These are phyloP conservation scores for Paracamarosporium sp. DNA, from an alignment of 2,329 filamentous ascomycete genomes.

Conservation along the genomic window DNA sequence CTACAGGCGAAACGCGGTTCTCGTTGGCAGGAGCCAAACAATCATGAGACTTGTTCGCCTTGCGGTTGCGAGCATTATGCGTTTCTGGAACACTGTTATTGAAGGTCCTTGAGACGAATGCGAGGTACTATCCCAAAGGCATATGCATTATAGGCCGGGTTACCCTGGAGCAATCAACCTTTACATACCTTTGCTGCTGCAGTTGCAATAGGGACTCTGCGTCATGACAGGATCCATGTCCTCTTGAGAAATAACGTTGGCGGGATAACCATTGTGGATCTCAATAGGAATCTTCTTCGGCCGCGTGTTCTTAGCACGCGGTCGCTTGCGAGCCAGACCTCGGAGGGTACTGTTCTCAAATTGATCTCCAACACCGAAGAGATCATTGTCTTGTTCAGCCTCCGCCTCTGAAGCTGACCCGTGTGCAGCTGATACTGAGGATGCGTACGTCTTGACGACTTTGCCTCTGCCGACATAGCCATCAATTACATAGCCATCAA, in stretches of 20 bases:
- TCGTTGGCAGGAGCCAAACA: constrained; percentile 18
- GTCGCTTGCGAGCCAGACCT: constrained; percentile 17
- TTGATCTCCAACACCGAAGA: constrained; percentile 28
- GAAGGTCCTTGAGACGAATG: background rate
- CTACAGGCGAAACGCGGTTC: constrained; percentile 1
- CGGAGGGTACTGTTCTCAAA: constrained; percentile 15
- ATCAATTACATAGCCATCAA: constrained; percentile 16
- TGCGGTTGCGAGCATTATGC: constrained; percentile 22
- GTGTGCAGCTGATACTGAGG: constrained; percentile 33
- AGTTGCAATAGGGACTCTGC: constrained; percentile 4
- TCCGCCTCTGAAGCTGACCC: constrained; percentile 34
- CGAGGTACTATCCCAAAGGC: background rate
- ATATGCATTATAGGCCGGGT: no score
- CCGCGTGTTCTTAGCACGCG: constrained; percentile 9
- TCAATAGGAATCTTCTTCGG: constrained; percentile 31
- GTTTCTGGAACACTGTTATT: constrained; percentile 13
- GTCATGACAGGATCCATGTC: constrained; percentile 8
- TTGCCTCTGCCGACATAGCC: constrained; percentile 21
- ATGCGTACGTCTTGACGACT: constrained; percentile 18
- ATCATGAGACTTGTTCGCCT: constrained; percentile 9
- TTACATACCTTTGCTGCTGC: constrained; percentile 20
- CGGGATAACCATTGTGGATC: constrained; percentile 16
- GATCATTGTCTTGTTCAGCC: constrained; percentile 14
- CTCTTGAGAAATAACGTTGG: constrained; percentile 8
- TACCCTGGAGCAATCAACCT: no score